Percentiles rank a stretch among this genome's conserved stretches.
These are phyloP conservation scores for Sporothrix variecibatus DNA, from an alignment of 2,329 filamentous ascomycete species.

Conservation along the genomic window DNA sequence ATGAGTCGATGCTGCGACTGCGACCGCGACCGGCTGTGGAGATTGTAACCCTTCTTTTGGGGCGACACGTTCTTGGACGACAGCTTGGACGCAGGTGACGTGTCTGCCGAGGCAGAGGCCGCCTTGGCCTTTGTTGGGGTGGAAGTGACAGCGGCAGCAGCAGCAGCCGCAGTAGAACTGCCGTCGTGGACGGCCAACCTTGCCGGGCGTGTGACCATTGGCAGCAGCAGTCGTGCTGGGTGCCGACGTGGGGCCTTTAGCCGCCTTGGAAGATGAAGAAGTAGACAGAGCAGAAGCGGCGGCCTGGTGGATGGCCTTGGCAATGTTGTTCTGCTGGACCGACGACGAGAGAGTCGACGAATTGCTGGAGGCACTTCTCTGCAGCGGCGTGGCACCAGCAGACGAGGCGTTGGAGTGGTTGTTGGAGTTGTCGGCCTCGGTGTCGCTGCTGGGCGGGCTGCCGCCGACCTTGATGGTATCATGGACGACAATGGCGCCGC, in stretches of 20 bases:
- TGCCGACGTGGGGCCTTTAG: background rate
- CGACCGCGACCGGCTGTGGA: background rate
- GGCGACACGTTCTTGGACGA: constrained; percentile 3
- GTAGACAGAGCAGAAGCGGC: background rate
- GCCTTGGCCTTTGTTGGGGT: constrained; percentile 7
- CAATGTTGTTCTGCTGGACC: background rate
- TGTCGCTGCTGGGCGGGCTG: constrained; percentile 39
- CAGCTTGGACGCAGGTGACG: background rate
- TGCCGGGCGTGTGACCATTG: constrained; percentile 18
- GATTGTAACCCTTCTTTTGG: background rate
- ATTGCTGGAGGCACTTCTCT: constrained; percentile 14
- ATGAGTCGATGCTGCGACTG: constrained; percentile 23
- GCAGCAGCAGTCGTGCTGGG: background rate
- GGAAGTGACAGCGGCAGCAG: background rate
- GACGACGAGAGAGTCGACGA: background rate
- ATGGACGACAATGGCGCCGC: constrained; percentile 53
- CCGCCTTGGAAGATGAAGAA: background rate
- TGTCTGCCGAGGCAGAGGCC: background rate
- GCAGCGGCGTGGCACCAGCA: constrained; percentile 28
- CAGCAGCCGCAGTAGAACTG: constrained; percentile 8
- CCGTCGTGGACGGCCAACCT: constrained; percentile 20
- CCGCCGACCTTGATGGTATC: constrained; percentile 61
- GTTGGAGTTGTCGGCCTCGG: constrained; percentile 34
- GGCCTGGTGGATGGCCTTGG: constrained; percentile 11
- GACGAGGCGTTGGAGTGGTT: constrained; percentile 25